These are phyloP conservation scores for Phytophthora constricta DNA, from an alignment of 352 stramenopile genomes.

Conservation along the genomic window DNA sequence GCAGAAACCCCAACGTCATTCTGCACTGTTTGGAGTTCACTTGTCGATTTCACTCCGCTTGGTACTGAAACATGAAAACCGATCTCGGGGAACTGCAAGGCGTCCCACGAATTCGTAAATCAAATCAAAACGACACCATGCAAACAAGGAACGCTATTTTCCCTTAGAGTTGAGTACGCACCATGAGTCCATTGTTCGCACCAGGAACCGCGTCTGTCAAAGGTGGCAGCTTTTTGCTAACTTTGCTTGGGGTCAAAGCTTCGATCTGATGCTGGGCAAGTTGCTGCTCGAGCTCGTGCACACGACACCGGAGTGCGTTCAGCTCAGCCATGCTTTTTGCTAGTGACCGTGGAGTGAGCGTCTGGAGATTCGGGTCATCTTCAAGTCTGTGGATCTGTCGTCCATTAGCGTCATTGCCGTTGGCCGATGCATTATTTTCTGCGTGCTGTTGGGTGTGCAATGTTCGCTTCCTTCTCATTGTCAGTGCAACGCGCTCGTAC, in stretches of 20 bases:
- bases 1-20: background rate
- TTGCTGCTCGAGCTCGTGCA: conserved; percentile 60
- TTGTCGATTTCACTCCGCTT: conserved; percentile 24
- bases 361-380: conserved; percentile 48
- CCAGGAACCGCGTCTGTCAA: conserved; percentile 17
- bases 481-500: conserved; percentile 2
- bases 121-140: background rate
- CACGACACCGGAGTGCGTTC: conserved; percentile 50
- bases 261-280: conserved; percentile 61
- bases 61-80: conserved; percentile 6
- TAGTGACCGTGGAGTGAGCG: conserved; percentile 61
- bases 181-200: conserved; percentile 8
- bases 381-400: conserved; percentile 61
- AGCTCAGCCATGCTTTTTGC: conserved; percentile 65
- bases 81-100: conserved; percentile 10
- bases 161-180: conserved; percentile 1
- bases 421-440: conserved; percentile 11
- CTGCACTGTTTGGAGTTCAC: conserved; percentile 24
- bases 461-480: conserved; percentile 30
- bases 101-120: background rate
- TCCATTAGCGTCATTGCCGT: conserved; percentile 26
- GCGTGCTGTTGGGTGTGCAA: conserved; percentile 16
- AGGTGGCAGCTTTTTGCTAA: conserved; percentile 54
- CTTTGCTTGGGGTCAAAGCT: conserved; percentile 37
- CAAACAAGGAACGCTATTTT: background rate